A percentile compares a stretch with the other conserved stretches of the same genome.
Conservation (phyloP, 2,329 filamentous ascomycete genomes). For the Cladosporium sp. region DNA sequence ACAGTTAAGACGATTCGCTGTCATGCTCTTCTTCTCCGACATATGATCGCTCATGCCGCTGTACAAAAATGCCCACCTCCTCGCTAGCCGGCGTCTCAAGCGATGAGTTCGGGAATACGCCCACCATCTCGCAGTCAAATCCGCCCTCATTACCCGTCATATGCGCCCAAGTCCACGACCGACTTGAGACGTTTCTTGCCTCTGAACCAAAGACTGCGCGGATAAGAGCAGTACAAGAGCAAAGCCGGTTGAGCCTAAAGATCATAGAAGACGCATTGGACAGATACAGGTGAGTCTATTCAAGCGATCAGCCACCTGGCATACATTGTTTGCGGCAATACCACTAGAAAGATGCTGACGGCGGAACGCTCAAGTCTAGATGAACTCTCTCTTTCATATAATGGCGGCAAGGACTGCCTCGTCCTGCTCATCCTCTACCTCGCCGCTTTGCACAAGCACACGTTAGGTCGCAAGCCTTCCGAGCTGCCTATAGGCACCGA, state of each 20-base stretch:
- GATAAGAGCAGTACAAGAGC: conserved; percentile 64
- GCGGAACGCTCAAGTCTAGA: conserved; percentile 53
- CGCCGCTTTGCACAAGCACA: conserved; percentile 50
- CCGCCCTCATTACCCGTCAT: conserved; percentile 19
- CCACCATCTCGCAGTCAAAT: conserved; percentile 4
- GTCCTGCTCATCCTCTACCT: conserved; percentile 87
- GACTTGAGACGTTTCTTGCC: conserved; percentile 63
- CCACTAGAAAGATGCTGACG: neutral
- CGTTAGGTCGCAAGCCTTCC: conserved; percentile 23
- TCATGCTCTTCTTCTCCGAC: neutral
- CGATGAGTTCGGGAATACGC: conserved; percentile 5
- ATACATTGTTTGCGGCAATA: neutral
- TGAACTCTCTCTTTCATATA: conserved; percentile 87
- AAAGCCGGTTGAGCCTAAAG: conserved; percentile 66
- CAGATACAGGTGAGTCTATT: conserved; percentile 62
- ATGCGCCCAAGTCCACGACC: conserved; percentile 51
- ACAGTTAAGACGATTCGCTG: neutral
- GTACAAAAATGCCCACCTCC: conserved; percentile 9
- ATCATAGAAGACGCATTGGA: conserved; percentile 73
- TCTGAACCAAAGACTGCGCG: conserved; percentile 54
- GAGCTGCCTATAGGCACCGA: conserved; percentile 21
- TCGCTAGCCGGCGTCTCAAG: conserved; percentile 6
- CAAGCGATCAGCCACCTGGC: conserved; percentile 1
- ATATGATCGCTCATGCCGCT: conserved; percentile 4
- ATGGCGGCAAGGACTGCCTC: conserved; percentile 96